These are phyloP conservation scores for Bonia amplexicaulis DNA, from an alignment of 176 grass and related monocot species.

Conservation along the genomic window DNA sequence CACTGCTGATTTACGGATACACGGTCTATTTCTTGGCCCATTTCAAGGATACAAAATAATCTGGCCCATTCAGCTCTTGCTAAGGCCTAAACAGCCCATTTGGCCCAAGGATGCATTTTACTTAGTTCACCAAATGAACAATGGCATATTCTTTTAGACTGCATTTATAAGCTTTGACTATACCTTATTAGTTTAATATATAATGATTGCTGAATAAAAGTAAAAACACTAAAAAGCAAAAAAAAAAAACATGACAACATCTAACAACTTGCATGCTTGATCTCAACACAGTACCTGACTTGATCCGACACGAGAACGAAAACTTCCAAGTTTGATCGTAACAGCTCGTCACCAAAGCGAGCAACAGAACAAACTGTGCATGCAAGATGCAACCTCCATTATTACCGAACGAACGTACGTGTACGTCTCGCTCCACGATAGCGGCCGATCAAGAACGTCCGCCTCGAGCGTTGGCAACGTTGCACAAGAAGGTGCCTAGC, in stretches of 20 bases:
- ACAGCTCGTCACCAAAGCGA: not conserved
- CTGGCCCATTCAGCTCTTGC: not conserved
- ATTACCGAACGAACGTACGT: not conserved
- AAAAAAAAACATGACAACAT: not conserved
- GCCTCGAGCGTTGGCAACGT: not conserved
- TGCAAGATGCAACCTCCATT: not conserved
- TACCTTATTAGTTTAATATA: no score
- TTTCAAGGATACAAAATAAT: not conserved
- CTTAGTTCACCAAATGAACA: not conserved
- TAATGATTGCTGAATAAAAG: no score
- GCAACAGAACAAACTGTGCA: not conserved
- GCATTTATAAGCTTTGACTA: no score
- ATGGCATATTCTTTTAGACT: no score
- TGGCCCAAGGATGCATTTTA: not conserved
- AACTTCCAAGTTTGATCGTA: not conserved
- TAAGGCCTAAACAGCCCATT: not conserved
- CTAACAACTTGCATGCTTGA: not conserved
- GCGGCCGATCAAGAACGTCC: not conserved
- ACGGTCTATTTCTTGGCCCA: not conserved
- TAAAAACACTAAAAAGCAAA: no score
- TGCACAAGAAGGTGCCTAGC: conserved; percentile 15
- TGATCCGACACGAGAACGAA: not conserved
- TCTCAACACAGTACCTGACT: no score
- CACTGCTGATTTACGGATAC: not conserved
- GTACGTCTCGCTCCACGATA: not conserved